Evolutionary conservation across 2,329 filamentous ascomycete species (phyloP), one percentile per base, ranked within the genome.

Genomic region (Penicillium psychrosexuale): DNA sequence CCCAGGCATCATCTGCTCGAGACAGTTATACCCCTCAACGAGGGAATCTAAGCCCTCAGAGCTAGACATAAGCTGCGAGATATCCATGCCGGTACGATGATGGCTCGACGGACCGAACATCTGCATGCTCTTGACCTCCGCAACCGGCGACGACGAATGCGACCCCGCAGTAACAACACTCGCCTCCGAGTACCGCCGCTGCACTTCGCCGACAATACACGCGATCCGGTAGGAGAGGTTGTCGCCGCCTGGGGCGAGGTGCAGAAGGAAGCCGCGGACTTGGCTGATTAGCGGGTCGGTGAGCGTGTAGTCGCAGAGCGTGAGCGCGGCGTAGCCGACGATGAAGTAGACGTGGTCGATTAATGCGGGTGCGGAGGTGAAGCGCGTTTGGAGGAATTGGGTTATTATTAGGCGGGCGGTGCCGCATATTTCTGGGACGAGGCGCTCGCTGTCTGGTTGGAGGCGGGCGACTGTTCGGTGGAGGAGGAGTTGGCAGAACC

Each of bases 401-500:
- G 66, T 65, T 15, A 70, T 60, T 31, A 71, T 70, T 44, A 69
- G 61, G 12, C 69, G 66, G 24, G 69, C 64, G 9, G 61, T 66
- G 39, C 64, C 64, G 57, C 69, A 59, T 19, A 70, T 65, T 47
- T 70, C 68, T 5, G 66, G 52, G 3, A 62, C 28, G 3, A 70
- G 64, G 24, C 58, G 59, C 34, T 70, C 66, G 7, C 60, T 59
- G 8, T 69, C 64, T 1, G 61, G 55, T 49, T 66, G 66, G 31
- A 66, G 55, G 28, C 64, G 59, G 38, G 67, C 55, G 8, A 68
- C 65, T 5, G 68, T 71, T 19, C 69, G 61, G 53, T 71, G 61
- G 3, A 72, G 66, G 22, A 72, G 66, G n/a, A 71, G 64, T 47
- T 72, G 67, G 47, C 68, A 71, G 57, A 70, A 72, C 67, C 66